phyloP scores from a whole-genome alignment of 2,329 filamentous ascomycete genomes.

The Elsinoe batatas region DNA sequence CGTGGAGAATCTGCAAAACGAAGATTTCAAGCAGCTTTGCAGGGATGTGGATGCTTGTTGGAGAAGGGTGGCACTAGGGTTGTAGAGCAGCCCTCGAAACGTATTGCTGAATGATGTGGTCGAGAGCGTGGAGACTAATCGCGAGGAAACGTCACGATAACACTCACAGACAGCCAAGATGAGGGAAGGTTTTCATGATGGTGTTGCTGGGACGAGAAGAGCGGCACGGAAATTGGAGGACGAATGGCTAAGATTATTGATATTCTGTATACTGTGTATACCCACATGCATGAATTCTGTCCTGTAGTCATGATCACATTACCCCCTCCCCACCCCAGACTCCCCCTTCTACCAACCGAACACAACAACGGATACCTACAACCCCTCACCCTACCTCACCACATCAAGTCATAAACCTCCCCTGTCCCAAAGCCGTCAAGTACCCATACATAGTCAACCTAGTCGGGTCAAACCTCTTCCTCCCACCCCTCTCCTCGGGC shows the following conservation, averaged over 20 bases:
- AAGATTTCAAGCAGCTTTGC: slow-evolving; percentile 41
- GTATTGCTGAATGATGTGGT: not conserved
- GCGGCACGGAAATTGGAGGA: too few species aligned
- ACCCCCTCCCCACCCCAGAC: not conserved
- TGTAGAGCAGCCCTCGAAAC: slow-evolving; percentile 17
- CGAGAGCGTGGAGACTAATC: not conserved
- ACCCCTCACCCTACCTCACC: not conserved
- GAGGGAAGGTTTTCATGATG: not conserved
- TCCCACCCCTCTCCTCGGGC: slow-evolving; percentile 13
- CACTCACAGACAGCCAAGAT: too few species aligned
- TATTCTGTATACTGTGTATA: too few species aligned
- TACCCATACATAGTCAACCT: slow-evolving; percentile 32
- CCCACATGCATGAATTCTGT: too few species aligned
- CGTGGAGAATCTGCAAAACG: slow-evolving; percentile 39
- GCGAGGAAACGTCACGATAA: not conserved
- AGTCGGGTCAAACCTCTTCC: slow-evolving; percentile 27
- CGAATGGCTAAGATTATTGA: too few species aligned
- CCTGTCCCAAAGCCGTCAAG: slow-evolving; percentile 29
- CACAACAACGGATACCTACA: not conserved
- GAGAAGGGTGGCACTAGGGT: slow-evolving; percentile 39
- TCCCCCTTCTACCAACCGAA: not conserved
- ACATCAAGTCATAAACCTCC: slow-evolving; percentile 22
- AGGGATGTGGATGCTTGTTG: slow-evolving; percentile 42
- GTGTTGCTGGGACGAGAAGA: too few species aligned
- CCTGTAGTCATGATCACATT: too few species aligned